A percentile compares a stretch with the other conserved stretches of the same genome.
phyloP scores from a whole-genome alignment of 2,329 filamentous ascomycete species.

The Aspergillus pseudoterreus region DNA sequence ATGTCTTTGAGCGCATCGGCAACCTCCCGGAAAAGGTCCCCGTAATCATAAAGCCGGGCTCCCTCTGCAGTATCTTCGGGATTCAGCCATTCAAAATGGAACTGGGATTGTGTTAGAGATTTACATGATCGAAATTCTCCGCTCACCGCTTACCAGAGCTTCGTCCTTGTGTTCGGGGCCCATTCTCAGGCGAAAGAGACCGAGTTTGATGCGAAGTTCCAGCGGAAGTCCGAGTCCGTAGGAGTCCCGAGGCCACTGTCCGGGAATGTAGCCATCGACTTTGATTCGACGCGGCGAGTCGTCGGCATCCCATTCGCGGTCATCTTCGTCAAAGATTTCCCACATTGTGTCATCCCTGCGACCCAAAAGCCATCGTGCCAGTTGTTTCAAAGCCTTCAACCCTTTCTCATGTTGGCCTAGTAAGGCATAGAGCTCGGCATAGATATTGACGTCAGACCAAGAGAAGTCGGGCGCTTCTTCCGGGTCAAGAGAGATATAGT shows the following conservation, averaged over 20 bases:
- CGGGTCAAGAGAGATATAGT: constrained; percentile 44
- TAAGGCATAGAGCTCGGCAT: constrained; percentile 73
- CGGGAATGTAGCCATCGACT: constrained; percentile 59
- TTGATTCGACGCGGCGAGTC: constrained; percentile 63
- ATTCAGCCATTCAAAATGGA: constrained; percentile 67
- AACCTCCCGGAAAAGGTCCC: constrained; percentile 74
- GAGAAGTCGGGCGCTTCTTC: constrained; percentile 47
- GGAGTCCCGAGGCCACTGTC: constrained; percentile 49
- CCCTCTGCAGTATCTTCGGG: constrained; percentile 54
- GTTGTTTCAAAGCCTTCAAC: constrained; percentile 63
- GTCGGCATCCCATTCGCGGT: constrained; percentile 82
- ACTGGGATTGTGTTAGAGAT: constrained; percentile 35
- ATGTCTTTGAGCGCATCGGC: constrained; percentile 56
- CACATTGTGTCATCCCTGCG: constrained; percentile 71
- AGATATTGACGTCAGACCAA: constrained; percentile 85
- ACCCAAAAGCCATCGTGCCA: constrained; percentile 79
- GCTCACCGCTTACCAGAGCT: constrained; percentile 58
- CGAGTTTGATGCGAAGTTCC: constrained; percentile 80
- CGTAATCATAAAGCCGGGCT: constrained; percentile 60
- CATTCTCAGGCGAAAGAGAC: constrained; percentile 73
- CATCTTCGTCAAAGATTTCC: constrained; percentile 68
- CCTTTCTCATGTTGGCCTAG: constrained; percentile 62
- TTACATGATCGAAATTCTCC: not conserved
- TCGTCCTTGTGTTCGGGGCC: constrained; percentile 62
- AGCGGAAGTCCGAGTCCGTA: constrained; percentile 75